Conservation (phyloP, 768 basidiomycete species). For the Ramaria sp. region DNA sequence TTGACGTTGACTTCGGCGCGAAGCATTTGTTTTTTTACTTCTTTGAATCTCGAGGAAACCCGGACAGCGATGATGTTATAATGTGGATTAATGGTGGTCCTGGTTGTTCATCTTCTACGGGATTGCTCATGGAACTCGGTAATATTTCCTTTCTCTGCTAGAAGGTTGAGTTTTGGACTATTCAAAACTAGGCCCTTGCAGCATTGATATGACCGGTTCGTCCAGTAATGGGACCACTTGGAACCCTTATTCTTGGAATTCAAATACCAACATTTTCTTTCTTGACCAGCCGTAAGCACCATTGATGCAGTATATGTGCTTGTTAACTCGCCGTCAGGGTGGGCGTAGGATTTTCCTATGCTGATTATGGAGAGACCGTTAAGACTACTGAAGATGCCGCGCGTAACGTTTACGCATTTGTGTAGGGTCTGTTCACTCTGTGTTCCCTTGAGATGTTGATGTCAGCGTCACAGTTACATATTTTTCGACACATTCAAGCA, state of each 20-base stretch:
- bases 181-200: slow-evolving; percentile 51
- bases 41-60: slow-evolving; percentile 56
- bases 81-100: slow-evolving; percentile 46
- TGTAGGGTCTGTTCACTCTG: slow-evolving; percentile 22
- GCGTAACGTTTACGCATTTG: slow-evolving; percentile 62
- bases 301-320: slow-evolving; percentile 16
- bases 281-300: slow-evolving; percentile 47
- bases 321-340: slow-evolving; percentile 19
- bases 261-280: slow-evolving; percentile 59
- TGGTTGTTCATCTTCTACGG: slow-evolving; percentile 45
- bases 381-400: slow-evolving; percentile 76
- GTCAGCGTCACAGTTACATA: slow-evolving; percentile 28
- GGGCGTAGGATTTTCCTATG: slow-evolving; percentile 63
- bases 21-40: slow-evolving; percentile 67
- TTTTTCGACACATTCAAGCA: slow-evolving; percentile 73
- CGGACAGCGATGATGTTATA: slow-evolving; percentile 25
- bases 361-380: slow-evolving; percentile 55
- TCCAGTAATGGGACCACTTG: slow-evolving; percentile 44
- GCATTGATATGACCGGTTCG: slow-evolving; percentile 27
- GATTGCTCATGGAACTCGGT: slow-evolving; percentile 59
- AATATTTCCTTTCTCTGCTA: background rate
- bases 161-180: background rate
- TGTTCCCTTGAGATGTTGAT: background rate
- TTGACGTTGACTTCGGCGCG: slow-evolving; percentile 49
- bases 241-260: slow-evolving; percentile 58